A percentile compares a stretch with the other conserved stretches of the same genome.
Evolutionary conservation across 169 alveolate species (phyloP).

Genomic region (Cryptosporidium xiaoi): DNA sequence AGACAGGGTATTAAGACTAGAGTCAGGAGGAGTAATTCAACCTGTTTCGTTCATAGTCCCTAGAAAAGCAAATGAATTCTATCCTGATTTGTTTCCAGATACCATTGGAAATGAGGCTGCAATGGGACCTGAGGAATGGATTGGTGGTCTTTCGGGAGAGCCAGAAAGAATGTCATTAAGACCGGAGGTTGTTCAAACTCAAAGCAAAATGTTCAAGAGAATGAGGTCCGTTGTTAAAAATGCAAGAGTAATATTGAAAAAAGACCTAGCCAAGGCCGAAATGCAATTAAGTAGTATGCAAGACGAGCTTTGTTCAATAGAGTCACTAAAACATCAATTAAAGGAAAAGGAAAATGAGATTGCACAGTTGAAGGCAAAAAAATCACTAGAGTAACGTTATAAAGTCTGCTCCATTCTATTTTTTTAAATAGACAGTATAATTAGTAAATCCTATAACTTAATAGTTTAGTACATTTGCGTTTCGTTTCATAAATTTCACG

Average conservation of each 20-base stretch:
- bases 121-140: slow-evolving; percentile 75
- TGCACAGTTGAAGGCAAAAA: slow-evolving; percentile 69
- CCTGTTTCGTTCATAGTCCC: slow-evolving; percentile 73
- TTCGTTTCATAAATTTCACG: background rate
- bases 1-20: slow-evolving; percentile 51
- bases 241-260: slow-evolving; percentile 71
- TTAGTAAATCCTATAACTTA: background rate
- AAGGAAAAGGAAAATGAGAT: slow-evolving; percentile 70
- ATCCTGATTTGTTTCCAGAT: slow-evolving; percentile 72
- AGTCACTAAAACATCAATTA: slow-evolving; percentile 51
- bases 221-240: slow-evolving; percentile 73
- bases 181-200: slow-evolving; percentile 62
- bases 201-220: slow-evolving; percentile 69
- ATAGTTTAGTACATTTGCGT: background rate
- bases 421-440: too few species aligned
- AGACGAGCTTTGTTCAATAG: slow-evolving; percentile 66
- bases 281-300: slow-evolving; percentile 61
- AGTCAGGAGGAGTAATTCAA: slow-evolving; percentile 71
- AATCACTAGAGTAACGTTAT: background rate
- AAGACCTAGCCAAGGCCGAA: slow-evolving; percentile 67
- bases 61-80: slow-evolving; percentile 59
- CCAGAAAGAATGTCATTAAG: slow-evolving; percentile 58
- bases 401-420: too few species aligned
- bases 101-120: slow-evolving; percentile 64
- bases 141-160: slow-evolving; percentile 63